Percentiles rank a stretch among this genome's conserved stretches.
phyloP scores from a whole-genome alignment of 202 grass and related monocot genomes.

The Saccharum hybrid region DNA sequence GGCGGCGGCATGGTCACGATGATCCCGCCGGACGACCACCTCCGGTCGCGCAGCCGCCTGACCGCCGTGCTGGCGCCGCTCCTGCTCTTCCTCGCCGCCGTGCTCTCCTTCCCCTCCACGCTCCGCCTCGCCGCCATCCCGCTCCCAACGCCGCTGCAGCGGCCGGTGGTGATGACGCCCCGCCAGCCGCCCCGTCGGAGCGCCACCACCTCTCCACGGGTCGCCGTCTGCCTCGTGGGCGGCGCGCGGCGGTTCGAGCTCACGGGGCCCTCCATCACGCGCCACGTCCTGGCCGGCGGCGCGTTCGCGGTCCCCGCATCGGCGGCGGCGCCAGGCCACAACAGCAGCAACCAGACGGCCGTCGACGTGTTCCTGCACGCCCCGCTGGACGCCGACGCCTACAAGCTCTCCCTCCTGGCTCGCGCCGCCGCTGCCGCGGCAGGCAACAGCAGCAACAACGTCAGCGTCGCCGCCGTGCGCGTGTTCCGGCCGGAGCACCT shows the following conservation, averaged over 20 bases:
- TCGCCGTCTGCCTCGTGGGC: conserved; percentile 85
- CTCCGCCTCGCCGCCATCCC: conserved; percentile 10
- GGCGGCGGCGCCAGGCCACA: no score
- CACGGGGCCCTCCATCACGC: conserved; percentile 74
- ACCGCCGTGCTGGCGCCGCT: conserved; percentile 45
- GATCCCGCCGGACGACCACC: not conserved
- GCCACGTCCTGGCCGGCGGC: conserved; percentile 53
- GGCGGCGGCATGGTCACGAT: no score
- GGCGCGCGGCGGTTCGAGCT: conserved; percentile 89
- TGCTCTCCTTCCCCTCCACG: conserved; percentile 46
- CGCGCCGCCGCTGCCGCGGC: not conserved
- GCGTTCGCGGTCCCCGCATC: not conserved
- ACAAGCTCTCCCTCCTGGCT: conserved; percentile 67
- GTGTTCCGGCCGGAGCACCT: conserved; percentile 50
- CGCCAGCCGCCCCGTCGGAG: not conserved
- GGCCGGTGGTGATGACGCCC: no score
- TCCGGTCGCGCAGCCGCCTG: conserved; percentile 5
- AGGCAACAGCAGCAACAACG: conserved; percentile 2
- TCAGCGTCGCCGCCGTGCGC: conserved; percentile 54
- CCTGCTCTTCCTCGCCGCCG: conserved; percentile 50
- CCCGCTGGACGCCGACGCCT: conserved; percentile 68
- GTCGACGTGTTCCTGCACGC: conserved; percentile 66
- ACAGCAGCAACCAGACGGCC: not conserved
- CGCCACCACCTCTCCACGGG: not conserved
- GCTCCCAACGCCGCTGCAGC: not conserved